Percentiles rank a stretch among this genome's conserved stretches.
Conservation (phyloP, 805 yeast genomes). For the Metschnikowia henanensis region DNA sequence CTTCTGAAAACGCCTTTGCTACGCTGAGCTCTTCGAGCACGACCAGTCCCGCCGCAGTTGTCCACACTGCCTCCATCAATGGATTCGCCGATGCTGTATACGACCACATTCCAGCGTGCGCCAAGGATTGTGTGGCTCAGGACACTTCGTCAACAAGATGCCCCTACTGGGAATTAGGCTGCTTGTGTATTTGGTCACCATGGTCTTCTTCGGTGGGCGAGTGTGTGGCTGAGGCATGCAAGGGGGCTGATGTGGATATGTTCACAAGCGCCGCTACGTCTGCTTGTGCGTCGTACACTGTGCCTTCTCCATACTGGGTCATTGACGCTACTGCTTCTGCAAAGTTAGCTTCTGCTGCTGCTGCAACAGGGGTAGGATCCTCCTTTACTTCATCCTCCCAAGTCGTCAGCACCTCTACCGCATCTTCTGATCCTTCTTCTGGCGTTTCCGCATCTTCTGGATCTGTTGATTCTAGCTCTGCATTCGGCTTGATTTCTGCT, state of each 20-base stretch:
- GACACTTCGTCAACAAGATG: slow-evolving; percentile 11
- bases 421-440: background rate
- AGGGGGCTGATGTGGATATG: slow-evolving; percentile 9
- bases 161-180: slow-evolving; percentile 19
- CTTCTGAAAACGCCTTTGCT: background rate
- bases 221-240: slow-evolving; percentile 14
- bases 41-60: background rate
- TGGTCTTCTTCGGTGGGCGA: slow-evolving; percentile 13
- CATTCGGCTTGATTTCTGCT: too few relatives aligned
- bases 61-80: slow-evolving; percentile 14
- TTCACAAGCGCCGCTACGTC: slow-evolving; percentile 14
- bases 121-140: slow-evolving; percentile 11
- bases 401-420: background rate
- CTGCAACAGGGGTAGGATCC: background rate
- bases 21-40: background rate
- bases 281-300: slow-evolving; percentile 14
- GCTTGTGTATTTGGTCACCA: slow-evolving; percentile 16
- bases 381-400: background rate
- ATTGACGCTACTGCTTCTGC: slow-evolving; percentile 6
- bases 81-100: slow-evolving; percentile 15
- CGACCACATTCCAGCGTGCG: slow-evolving; percentile 14
- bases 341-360: slow-evolving; percentile 6
- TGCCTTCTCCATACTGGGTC: slow-evolving; percentile 23
- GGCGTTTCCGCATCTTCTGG: background rate
- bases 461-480: background rate